A percentile compares a stretch with the other conserved stretches of the same genome.
Evolutionary conservation across 805 yeast species (phyloP).

Genomic region (Myxozyma monticola): DNA sequence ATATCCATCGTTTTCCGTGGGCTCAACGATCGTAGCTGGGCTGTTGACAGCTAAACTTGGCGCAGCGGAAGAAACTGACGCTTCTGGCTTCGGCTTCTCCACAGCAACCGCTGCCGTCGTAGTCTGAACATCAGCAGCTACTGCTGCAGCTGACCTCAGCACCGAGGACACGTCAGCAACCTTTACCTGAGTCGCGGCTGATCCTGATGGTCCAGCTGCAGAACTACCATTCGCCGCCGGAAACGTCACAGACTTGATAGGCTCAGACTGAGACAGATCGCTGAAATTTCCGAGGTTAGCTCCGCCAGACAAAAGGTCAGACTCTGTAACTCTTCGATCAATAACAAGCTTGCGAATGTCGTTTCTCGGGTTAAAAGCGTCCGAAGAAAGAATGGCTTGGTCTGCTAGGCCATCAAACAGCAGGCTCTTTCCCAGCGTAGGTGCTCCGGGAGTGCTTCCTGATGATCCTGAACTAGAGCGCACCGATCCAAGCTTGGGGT

Average conservation of each 20-base stretch:
- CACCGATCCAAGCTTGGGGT: constrained; percentile 10
- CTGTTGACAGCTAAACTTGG: too few species aligned
- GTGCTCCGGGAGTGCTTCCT: constrained; percentile 4
- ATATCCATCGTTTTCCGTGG: constrained; percentile 66
- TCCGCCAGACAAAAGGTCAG: constrained; percentile 28
- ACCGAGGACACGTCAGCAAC: not conserved
- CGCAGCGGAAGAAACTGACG: not conserved
- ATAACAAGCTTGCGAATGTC: constrained; percentile 56
- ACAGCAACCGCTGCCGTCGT: not conserved
- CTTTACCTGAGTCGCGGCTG: not conserved
- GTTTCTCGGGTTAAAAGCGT: constrained; percentile 64
- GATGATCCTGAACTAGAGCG: constrained; percentile 13
- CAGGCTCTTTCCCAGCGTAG: constrained; percentile 24
- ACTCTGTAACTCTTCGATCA: constrained; percentile 43
- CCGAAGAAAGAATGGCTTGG: constrained; percentile 67
- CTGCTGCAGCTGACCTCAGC: constrained; percentile 4
- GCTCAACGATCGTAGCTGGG: not conserved
- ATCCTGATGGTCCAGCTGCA: not conserved
- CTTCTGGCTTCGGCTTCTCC: not conserved
- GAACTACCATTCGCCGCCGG: not conserved
- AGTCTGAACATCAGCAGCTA: not conserved
- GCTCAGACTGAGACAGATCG: not conserved
- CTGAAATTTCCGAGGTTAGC: constrained; percentile 12
- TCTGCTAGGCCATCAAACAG: constrained; percentile 56
- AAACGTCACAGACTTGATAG: constrained; percentile 1